Evolutionary conservation across 2,329 filamentous ascomycete species (phyloP), one percentile per base, ranked within the genome.

Genomic region (Pseudodiploospora longispora): DNA sequence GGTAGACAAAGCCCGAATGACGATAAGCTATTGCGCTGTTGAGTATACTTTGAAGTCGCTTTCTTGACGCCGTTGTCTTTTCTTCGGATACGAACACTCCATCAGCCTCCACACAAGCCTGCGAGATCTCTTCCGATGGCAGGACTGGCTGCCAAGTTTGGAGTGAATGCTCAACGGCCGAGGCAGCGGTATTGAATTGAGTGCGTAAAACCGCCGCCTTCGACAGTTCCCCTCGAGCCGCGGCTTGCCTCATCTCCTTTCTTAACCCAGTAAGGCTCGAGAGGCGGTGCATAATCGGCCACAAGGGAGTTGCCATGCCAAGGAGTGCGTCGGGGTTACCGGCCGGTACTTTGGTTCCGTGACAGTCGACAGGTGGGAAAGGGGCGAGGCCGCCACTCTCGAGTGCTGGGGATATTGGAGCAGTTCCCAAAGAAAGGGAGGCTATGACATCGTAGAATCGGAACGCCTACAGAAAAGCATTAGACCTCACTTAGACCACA

Each of bases 381-480:
- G 72, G 70, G 3, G 70, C 57, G 3, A 74, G 63, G 27, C 69
- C 66, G 10, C 68, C 68, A 5, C 68, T 65, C 9, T 69, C 68
- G 3, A 74, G 70, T 3, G 72, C 67, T 9, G 64, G 69, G 1
- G 75, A 74, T 9, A 80, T 65, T 2, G 78, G 77, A 4, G 75
- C 66, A 9, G 74, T 78, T 43, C 76, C 77, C 41, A 81, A 70
- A 0, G 78, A 82, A 30, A 83, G 62, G 1, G 79, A 78, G 5
- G 78, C 73, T 44, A 82, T 82, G 27, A 82, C 78, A 55, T 82
- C 78, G 60, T 82, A 82, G 52, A 82, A 82, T 5, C 75, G 72
- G 52, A 82, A 83, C 2, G 78, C 77, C 78, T 82, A 43, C 30
- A 10, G 30, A 28, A 7, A 30, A 50, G 66, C 31, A 64, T 55